Base-by-base conservation (phyloP, 768 basidiomycete genomes). In the Gelatoporia subvermispora region DNA sequence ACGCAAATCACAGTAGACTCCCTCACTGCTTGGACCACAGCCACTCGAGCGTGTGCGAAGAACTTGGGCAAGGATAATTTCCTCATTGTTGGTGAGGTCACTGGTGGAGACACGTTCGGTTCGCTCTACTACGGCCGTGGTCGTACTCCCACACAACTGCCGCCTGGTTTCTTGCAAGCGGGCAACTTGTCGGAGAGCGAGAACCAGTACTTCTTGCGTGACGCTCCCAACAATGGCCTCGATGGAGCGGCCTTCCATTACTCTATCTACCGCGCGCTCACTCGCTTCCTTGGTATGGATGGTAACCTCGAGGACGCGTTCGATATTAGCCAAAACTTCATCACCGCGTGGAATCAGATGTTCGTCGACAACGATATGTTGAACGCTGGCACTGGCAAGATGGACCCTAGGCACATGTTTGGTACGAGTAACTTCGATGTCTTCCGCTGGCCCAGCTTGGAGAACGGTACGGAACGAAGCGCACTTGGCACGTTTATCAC, bases 361-460 rank as follows among this genome's bases (percentile, higher is more conserved):
- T 85, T 92, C 59, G 82, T 89, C 58, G 76, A 81, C 65, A 84
- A 95, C 60, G 93, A 96, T 60, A 84, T 95, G 58, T 51, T 95
- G 43, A 94, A 95, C 62, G 67, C 85, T 2, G 65, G 71, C 39
- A 82, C 73, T 0, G 82, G 81, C 47, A 3, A 57, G 7, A 68
- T 92, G 37, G 93, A 96, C 61, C 93, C 93, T 2, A 74, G 77
- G 52, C 93, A 96, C 68, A 82, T 93, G 86, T 93, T 76, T 60
- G 93, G 93, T 35, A 84, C 84, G n/a, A 88, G 86, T 62, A 94
- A 95, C 62, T 94, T 94, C 70, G 93, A 95, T 72, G 79, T 96
- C 9, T 96, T 87, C 75, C 78, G 93, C 48, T 96, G 93, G 93
- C 91, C 90, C 3, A 83, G 86, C 67, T 64, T 96, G 58, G 80